Base-by-base conservation (phyloP, 495 filamentous ascomycete species). In the Aspergillus egyptiacus region DNA sequence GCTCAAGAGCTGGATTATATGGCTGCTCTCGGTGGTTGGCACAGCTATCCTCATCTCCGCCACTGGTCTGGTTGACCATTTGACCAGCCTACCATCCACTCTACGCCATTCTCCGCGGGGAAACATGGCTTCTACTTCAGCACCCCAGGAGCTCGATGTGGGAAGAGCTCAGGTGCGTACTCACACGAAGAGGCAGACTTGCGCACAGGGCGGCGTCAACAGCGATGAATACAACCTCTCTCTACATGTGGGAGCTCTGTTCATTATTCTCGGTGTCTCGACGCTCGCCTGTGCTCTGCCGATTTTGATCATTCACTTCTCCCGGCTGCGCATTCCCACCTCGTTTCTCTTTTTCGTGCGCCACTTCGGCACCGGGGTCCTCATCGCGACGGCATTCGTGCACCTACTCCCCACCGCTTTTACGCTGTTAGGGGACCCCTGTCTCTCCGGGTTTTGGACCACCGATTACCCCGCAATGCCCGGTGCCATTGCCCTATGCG, bases 331-430 rank as follows among this genome's bases (percentile, higher is more conserved):
- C 10, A 70, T 71, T 7, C 66, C 68, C 0, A 15, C 59, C 0
- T 56, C 57, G 14, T 74, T 78, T 32, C 64, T 87, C 50, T 86
- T 87, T 63, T 68, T 82, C 33, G 83, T 81, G 48, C 81, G 83
- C 19, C 83, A 89, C 66, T 88, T 91, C 55, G 86, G 86, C 45
- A 89, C 86, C 5, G 86, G 86, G 34, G 86, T 91, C n/a, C 67
- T 91, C 11, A 82, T 89, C 44, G 84, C 86, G n/a, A 89, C 86
- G 6, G 85, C 86, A 13, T 91, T 91, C 59, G 86, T 89, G 20
- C 86, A 90, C 60, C 67, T 79, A 9, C 83, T 91, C 5, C 85
- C 85, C 5, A 89, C 85, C 3, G 86, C 86, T 3, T 89, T 89
- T 61, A 65, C 70, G 22, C 85, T 83, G 4, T 72, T 91, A 3